These are phyloP conservation scores for Bodo saltans DNA, from an alignment of 78 protist genomes.

Conservation along the genomic window DNA sequence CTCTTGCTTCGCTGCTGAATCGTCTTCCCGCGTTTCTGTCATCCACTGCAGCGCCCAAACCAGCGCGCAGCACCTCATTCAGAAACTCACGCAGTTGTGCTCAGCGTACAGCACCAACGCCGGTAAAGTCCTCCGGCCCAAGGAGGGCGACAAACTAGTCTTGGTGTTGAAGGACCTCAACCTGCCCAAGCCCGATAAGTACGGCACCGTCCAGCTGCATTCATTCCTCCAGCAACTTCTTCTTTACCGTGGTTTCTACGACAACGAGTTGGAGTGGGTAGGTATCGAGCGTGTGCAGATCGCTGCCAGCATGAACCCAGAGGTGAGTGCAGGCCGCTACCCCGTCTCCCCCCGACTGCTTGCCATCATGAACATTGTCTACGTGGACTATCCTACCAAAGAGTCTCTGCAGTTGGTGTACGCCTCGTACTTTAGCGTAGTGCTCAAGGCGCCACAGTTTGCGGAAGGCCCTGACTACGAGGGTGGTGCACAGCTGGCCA, in stretches of 20 bases:
- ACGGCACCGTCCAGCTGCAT: conserved; percentile 61
- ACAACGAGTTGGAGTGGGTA: conserved; percentile 59
- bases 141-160: conserved; percentile 48
- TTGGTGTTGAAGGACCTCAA: conserved; percentile 66
- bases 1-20: not conserved
- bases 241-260: conserved; percentile 71
- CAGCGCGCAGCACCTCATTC: conserved; percentile 42
- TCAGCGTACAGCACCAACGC: not conserved
- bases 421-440: conserved; percentile 14
- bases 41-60: conserved; percentile 72
- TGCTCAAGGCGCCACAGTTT: not conserved
- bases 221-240: conserved; percentile 71
- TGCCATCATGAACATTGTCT: conserved; percentile 17
- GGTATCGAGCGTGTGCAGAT: conserved; percentile 58
- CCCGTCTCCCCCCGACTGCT: conserved; percentile 64
- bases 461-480: not conserved
- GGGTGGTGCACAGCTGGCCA: conserved; percentile 24
- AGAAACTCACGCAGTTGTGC: conserved; percentile 53
- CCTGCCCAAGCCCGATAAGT: conserved; percentile 80
- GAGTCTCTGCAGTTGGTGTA: conserved; percentile 38
- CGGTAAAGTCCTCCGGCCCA: conserved; percentile 68
- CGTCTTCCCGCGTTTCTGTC: conserved; percentile 10
- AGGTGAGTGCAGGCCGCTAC: conserved; percentile 60
- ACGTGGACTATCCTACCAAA: conserved; percentile 45
- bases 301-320: conserved; percentile 61